Evolutionary conservation across 805 yeast species (phyloP).

Genomic region (Cyberlindnera saturnus): DNA sequence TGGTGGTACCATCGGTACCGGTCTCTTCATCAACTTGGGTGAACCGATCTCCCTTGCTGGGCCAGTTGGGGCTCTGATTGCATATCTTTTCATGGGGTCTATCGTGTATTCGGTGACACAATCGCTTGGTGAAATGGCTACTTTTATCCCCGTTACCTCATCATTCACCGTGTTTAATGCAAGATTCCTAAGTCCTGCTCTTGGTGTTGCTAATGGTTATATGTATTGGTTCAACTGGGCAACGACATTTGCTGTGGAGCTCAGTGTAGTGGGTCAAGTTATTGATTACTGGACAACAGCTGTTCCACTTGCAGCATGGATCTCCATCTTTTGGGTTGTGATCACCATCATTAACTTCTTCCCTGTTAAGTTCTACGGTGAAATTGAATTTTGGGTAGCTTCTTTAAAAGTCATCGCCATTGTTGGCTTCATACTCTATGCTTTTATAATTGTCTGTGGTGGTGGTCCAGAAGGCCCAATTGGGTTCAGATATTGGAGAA

Average conservation of each 20-base stretch:
- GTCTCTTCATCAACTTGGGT: constrained; percentile 62
- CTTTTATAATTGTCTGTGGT: constrained; percentile 69
- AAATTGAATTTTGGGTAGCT: constrained; percentile 71
- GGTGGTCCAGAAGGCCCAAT: constrained; percentile 64
- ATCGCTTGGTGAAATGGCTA: constrained; percentile 77
- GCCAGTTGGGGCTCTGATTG: constrained; percentile 61
- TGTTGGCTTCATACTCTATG: constrained; percentile 61
- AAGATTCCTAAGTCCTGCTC: constrained; percentile 58
- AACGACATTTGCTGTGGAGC: constrained; percentile 68
- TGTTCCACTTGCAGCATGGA: constrained; percentile 72
- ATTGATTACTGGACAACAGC: constrained; percentile 58
- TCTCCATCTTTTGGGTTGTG: constrained; percentile 57
- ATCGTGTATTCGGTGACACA: constrained; percentile 63
- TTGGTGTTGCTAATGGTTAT: constrained; percentile 71
- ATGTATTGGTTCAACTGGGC: constrained; percentile 78
- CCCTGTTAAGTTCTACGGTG: constrained; percentile 70
- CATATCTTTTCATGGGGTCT: constrained; percentile 62
- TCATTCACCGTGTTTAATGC: constrained; percentile 67
- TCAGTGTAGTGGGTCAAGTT: constrained; percentile 67
- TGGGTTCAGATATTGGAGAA: constrained; percentile 77
- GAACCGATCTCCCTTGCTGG: constrained; percentile 53
- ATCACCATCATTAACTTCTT: constrained; percentile 50
- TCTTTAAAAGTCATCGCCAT: constrained; percentile 62
- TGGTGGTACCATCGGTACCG: constrained; percentile 80
- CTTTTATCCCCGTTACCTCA: constrained; percentile 61